Conservation (phyloP, 129 eudicot genomes). For the Chrysanthemum seticuspe region DNA sequence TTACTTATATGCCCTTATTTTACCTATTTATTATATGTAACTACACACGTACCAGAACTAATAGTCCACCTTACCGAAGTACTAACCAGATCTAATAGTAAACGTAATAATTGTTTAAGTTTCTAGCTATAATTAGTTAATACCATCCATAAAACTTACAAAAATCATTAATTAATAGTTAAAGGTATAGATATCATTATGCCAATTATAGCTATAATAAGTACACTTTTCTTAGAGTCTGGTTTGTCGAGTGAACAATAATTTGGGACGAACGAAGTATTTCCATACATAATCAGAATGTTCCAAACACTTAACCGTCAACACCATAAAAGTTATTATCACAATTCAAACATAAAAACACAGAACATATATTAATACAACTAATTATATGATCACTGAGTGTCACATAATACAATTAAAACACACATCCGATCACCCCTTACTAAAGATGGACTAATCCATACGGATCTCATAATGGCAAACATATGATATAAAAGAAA, state of each 20-base stretch:
- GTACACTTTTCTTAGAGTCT: too few species aligned
- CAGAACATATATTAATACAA: not conserved
- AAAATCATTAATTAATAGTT: too few species aligned
- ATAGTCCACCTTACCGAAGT: too few species aligned
- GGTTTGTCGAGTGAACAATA: too few species aligned
- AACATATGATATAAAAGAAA: not conserved
- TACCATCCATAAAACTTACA: too few species aligned
- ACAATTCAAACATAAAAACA: not conserved
- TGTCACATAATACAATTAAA: not conserved
- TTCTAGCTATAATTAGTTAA: too few species aligned
- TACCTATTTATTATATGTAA: not conserved
- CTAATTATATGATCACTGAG: not conserved
- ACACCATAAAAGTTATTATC: not conserved
- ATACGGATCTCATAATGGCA: slow-evolving; percentile 1
- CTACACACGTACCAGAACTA: not conserved
- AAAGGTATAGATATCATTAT: too few species aligned
- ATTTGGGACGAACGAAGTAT: too few species aligned
- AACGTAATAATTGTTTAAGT: too few species aligned
- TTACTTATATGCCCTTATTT: not conserved
- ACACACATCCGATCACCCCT: not conserved
- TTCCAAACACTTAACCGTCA: not conserved
- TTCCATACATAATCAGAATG: not conserved
- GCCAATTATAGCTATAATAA: too few species aligned
- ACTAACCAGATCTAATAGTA: too few species aligned
- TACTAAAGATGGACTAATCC: not conserved